Base-by-base conservation (phyloP, 2,329 filamentous ascomycete genomes). In the Aspergillus sp. region DNA sequence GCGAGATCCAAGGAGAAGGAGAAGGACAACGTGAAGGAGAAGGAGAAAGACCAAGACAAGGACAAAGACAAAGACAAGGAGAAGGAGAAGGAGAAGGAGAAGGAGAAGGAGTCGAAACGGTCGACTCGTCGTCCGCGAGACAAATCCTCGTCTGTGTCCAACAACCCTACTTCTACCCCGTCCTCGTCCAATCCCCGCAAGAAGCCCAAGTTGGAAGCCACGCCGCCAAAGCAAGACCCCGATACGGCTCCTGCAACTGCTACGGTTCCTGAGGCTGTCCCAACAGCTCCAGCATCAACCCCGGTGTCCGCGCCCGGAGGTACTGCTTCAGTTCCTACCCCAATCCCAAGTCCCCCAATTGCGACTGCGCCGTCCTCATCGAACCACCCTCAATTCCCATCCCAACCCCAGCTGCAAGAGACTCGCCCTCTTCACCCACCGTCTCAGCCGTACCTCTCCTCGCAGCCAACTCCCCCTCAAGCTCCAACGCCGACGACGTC, bases 151-250 rank as follows among this genome's bases (percentile, higher is more conserved):
- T 63, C 68, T 39, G 66, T 64, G 17, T 53, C 63, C 14, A 58
- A 47, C 56, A 61, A 55, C 50, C 46, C 53, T 44, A 55, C 39
- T 39, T 35, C 19, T 41, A 23, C 53, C 41, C 55, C 52, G 41
- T 43, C 57, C 14, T 52, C 61, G 15, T 61, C 59, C 17, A 61
- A 68, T 33, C 62, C 80, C 58, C 81, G 83, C 64, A 86, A 79
- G 67, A 78, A 77, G 63, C 70, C 71, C 45, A 79, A 78, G 67
- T 64, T 77, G 50, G 77, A 79, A 66, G 51, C 56, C 59, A 48
- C 65, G 58, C 39, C 62, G 50, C 55, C 61, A 27, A 51, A 60
- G 35, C 48, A 58, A 43, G 24, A 43, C 48, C 41, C 45, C 50
- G 47, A 14, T 31, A 47, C 51, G 39, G 40, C 55, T 56, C 17